Conservation (phyloP, 2,329 filamentous ascomycete species). For the Sordariomycetes sp. region DNA sequence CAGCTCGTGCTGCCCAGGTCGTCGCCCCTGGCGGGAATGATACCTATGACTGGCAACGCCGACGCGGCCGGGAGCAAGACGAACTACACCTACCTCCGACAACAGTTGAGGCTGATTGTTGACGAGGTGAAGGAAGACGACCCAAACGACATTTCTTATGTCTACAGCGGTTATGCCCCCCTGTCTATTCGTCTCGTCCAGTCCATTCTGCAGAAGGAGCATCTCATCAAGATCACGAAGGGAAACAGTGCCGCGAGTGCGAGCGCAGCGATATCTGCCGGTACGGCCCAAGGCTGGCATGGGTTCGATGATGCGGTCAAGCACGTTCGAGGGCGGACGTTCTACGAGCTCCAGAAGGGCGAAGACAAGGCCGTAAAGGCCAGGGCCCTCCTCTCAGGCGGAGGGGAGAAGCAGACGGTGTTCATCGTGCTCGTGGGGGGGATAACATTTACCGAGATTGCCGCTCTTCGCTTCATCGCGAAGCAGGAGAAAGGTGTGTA, state of each 20-base stretch:
- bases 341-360: conserved; percentile 84
- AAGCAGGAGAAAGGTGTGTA: conserved; percentile 60
- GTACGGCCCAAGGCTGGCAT: conserved; percentile 65
- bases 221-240: conserved; percentile 57
- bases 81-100: conserved; percentile 81
- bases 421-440: conserved; percentile 98
- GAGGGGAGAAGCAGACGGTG: conserved; percentile 65
- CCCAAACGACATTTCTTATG: conserved; percentile 91
- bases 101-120: conserved; percentile 76
- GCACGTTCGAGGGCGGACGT: conserved; percentile 75
- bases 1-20: conserved; percentile 70
- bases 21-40: conserved; percentile 67
- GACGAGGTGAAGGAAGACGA: conserved; percentile 95
- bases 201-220: conserved; percentile 82
- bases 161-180: conserved; percentile 94
- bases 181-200: conserved; percentile 85
- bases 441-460: conserved; percentile 91
- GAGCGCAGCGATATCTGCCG: conserved; percentile 19
- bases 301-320: conserved; percentile 89
- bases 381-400: conserved; percentile 66
- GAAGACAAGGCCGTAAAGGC: conserved; percentile 89
- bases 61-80: conserved; percentile 55
- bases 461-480: conserved; percentile 81
- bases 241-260: conserved; percentile 32
- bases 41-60: conserved; percentile 53